phyloP scores from a whole-genome alignment of 345 rosid genomes.

The Erysimum cheiranthoides region DNA sequence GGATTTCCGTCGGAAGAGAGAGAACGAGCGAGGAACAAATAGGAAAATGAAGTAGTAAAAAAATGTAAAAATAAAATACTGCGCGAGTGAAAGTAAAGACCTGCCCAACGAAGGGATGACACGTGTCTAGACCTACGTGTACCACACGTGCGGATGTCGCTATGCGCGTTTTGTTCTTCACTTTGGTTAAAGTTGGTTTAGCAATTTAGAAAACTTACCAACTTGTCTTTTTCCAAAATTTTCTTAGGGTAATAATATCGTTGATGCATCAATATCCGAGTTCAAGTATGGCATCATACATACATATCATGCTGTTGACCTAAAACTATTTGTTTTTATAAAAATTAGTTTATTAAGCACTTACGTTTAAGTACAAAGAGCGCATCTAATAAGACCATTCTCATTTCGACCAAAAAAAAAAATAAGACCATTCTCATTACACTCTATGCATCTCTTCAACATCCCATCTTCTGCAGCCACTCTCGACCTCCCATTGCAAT shows the following conservation, averaged over 20 bases:
- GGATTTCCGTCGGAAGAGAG: neutral
- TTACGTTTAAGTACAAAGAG: slow-evolving; percentile 5
- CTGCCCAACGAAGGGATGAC: neutral
- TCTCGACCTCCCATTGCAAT: slow-evolving; percentile 70
- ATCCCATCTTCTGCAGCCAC: slow-evolving; percentile 37
- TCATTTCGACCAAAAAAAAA: no score
- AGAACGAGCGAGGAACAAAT: neutral
- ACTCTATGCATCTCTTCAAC: slow-evolving; percentile 57
- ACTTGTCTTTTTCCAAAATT: no score
- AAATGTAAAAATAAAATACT: no score
- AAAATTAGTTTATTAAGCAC: neutral
- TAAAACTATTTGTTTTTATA: no score
- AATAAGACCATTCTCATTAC: slow-evolving; percentile 82
- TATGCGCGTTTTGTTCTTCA: neutral
- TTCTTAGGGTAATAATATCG: no score
- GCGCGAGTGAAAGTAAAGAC: slow-evolving; percentile 3
- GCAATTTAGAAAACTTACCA: neutral
- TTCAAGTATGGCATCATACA: no score
- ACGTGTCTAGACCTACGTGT: neutral
- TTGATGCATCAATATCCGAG: no score
- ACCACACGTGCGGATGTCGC: slow-evolving; percentile 28
- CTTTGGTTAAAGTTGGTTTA: neutral
- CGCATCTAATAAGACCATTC: slow-evolving; percentile 64
- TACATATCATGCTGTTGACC: no score
- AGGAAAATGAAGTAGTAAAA: no score